A percentile compares a stretch with the other conserved stretches of the same genome.
These are phyloP conservation scores for Clarireedia homoeocarpa DNA, from an alignment of 2,329 filamentous ascomycete genomes.

Conservation along the genomic window DNA sequence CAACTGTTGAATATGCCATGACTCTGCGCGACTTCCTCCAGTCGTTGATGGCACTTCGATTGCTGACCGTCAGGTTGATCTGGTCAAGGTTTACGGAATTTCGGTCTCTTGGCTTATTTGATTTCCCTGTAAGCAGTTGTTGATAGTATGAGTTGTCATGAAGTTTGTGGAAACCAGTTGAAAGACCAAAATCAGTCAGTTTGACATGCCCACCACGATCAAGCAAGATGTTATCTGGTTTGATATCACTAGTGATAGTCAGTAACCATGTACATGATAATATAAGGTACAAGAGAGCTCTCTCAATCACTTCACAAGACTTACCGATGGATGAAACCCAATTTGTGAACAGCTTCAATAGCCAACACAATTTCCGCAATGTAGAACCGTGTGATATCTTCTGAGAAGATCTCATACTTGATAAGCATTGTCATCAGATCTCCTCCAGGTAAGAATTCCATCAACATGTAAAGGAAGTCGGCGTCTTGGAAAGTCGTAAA, in stretches of 20 bases:
- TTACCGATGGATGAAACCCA: conserved; percentile 96
- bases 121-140: conserved; percentile 77
- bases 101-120: conserved; percentile 67
- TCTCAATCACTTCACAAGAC: conserved; percentile 27
- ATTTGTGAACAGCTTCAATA: conserved; percentile 97
- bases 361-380: conserved; percentile 97
- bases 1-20: conserved; percentile 97
- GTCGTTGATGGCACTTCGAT: conserved; percentile 95
- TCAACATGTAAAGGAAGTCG: conserved; percentile 96
- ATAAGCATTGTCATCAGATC: conserved; percentile 99
- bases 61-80: conserved; percentile 96
- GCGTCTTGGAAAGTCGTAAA: conserved; percentile 96
- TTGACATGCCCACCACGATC: conserved; percentile 96
- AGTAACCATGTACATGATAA: not conserved
- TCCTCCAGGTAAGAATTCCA: conserved; percentile 97
- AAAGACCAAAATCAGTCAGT: conserved; percentile 94
- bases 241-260: conserved; percentile 69
- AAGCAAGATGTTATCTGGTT: conserved; percentile 95
- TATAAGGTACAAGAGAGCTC: not conserved
- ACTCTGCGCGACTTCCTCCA: conserved; percentile 93
- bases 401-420: conserved; percentile 99
- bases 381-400: conserved; percentile 98
- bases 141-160: conserved; percentile 99
- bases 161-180: conserved; percentile 94
- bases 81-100: conserved; percentile 95